phyloP scores from a whole-genome alignment of 2,329 filamentous ascomycete species.

The Ascochyta lentis region DNA sequence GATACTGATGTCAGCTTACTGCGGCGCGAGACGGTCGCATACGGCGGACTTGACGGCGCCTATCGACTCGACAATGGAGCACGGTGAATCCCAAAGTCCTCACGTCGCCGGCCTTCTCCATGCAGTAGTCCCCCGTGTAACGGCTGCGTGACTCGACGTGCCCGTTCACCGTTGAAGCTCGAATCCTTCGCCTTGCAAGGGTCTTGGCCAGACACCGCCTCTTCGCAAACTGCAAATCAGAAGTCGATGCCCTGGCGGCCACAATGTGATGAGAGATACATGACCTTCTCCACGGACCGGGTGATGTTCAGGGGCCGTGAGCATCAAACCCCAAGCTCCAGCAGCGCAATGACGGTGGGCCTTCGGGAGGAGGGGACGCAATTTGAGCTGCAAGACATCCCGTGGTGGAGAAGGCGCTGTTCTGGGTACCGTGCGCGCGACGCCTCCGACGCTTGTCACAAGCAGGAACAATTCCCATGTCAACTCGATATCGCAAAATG shows the following conservation, averaged over 20 bases:
- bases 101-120: constrained; percentile 8
- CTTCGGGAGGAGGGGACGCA: constrained; percentile 14
- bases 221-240: constrained; percentile 2
- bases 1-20: constrained; percentile 22
- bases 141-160: constrained; percentile 24
- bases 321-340: constrained; percentile 7
- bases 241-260: background rate
- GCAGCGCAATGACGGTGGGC: constrained; percentile 3
- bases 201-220: constrained; percentile 14
- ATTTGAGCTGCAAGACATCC: constrained; percentile 30
- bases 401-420: constrained; percentile 20
- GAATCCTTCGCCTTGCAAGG: constrained; percentile 22
- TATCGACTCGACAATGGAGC: constrained; percentile 4
- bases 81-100: background rate
- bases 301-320: constrained; percentile 13
- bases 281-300: background rate
- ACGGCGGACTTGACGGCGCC: constrained; percentile 32
- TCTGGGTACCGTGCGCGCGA: constrained; percentile 4
- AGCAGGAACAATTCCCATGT: constrained; percentile 12
- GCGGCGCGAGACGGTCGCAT: constrained; percentile 28
- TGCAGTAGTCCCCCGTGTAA: constrained; percentile 4
- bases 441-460: constrained; percentile 14
- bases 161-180: constrained; percentile 28
- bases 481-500: constrained; percentile 13
- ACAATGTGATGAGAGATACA: constrained; percentile 5